Evolutionary conservation across 140 eudicot species (phyloP), one percentile per base, ranked within the genome.

Genomic region (Oenanthe javanica): DNA sequence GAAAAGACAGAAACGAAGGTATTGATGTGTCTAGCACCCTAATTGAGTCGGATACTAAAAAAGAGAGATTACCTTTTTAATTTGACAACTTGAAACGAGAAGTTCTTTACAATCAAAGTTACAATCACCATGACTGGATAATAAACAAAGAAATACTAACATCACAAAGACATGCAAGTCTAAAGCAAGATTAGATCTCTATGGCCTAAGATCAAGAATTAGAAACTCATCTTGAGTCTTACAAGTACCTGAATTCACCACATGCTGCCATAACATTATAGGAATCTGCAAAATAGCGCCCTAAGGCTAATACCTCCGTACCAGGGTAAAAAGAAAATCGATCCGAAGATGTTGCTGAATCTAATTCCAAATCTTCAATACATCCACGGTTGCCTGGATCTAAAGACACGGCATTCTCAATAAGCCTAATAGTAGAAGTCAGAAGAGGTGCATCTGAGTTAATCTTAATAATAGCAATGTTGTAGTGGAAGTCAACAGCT

Each of bases 281-380:
- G 48, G 72, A 70, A 12, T 51, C 52, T 5, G 1, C 27, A 72
- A 50, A 72, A 45, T 72, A 81, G 49, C 84, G 84, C 13, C 84
- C 84, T 19, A 81, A 18, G n/a, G 84, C 84, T n/a, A 81, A 14
- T 18, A 81, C 84, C 51, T 5, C 6, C 3, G 43, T 78, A 3
- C 84, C 84, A 7, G 84, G 84, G 54, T 14, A 50, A 73, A 81
- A 73, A 73, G 51, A 19, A 57, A 81, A 54, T 36, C 75, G 84
- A 54, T 67, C 21, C 43, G 84, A 73, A 10, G 46, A 36, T 71
- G 47, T 13, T 13, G 49, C 76, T 42, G 25, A 36, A 71, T 71
- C 45, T 27, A 38, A 19, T 43, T 27, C 12, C 36, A 64, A 64
- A 8, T 64, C 40, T 64, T 64, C 42, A 9, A 64, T 9, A 25